Base-by-base conservation (phyloP, 2,329 filamentous ascomycete species). In the Leptographium procerum region DNA sequence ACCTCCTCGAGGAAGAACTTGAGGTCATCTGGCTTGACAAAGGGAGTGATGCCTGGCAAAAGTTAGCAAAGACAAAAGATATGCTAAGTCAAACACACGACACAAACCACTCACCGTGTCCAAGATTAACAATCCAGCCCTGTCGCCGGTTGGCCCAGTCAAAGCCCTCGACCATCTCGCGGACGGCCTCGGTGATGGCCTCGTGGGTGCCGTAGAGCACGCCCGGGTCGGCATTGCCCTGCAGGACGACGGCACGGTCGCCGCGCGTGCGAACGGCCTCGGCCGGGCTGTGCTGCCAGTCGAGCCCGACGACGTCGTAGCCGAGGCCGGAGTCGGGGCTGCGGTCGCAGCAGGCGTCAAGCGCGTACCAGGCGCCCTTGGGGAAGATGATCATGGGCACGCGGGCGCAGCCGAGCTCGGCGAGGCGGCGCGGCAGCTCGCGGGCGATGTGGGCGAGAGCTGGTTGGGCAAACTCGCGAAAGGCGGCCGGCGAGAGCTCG, bases 351-450 rank as follows among this genome's bases (percentile, higher is more conserved):
- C 94, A 82, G 34, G 88, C 85, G 65, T 96, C 89, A 54, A 99
- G 79, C 4, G 91, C 90, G 72, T 95, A 94, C 89, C 94, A 97
- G 13, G 94, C 92, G 13, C 94, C 94, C 77, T 99, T 99, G 40
- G 94, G 91, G 71, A 99, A 99, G 28, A 97, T 91, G 6, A 91
- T 95, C 91, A 97, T 96, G 3, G 94, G 94, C 3, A 99, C 92
- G 13, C 77, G 79, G 59, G 91, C 88, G 56, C 92, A 74, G 0
- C 85, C 85, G 68, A 95, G 78, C 69, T 89, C 87, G 65, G 81
- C 76, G 59, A 97, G 75, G 61, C 84, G 85, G 65, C 77, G 78
- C 1, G 92, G 92, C 4, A 99, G 80, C 64, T 91, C 82, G 64
- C 87, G 78, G 13, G 91, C 85, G 65, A 99, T 97, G 69, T 91